Base-by-base conservation (phyloP, 805 yeast genomes). In the Starmerella cellae region DNA sequence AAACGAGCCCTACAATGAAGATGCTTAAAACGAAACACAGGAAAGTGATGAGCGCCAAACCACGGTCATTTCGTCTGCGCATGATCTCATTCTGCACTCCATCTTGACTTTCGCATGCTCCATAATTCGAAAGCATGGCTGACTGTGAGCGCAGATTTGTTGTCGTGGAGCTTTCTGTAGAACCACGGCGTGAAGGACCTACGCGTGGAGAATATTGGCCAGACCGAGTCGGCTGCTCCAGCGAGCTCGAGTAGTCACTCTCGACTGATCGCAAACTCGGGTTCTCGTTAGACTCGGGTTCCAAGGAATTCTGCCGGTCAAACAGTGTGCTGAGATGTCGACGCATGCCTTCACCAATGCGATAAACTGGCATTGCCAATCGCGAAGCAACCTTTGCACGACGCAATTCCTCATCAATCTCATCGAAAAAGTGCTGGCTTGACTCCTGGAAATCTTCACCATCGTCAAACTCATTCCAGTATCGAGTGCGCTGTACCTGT, bases 401-500 rank as follows among this genome's bases (percentile, higher is more conserved):
- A 51, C 35, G 54, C 43, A 47, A 52, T 18, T 54, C 58, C 31
- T 55, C 55, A n/a, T 45, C 49, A 10, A 52, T 55, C 11, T 59
- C 67, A 31, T 64, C 67, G 21, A 50, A 51, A 38, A 52, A 50
- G 1, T 43, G 45, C 16, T 44, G 44, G 23, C 43, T 45, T 16
- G 54, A 56, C 10, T 60, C 53, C 27, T 57, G 64, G 22, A 57
- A 62, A 44, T 63, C 74, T 35, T 60, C 71, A 44, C 75, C 81
- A 1, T 76, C 66, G 52, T 76, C 82, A 54, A 76, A 76, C 59
- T 76, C 82, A 53, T 76, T 76, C 82, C 82, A 76, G 55, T 76
- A 76, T 36, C 77, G 56, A 21, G 40, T 37, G 5, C 11, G 34
- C n/a, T 35, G 17, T 29, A 21, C 10, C 39, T 19, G 2, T 35